Percentiles rank a stretch among this genome's conserved stretches.
Evolutionary conservation across 2,329 filamentous ascomycete species (phyloP).

Genomic region (Trichoderma aggressivum): DNA sequence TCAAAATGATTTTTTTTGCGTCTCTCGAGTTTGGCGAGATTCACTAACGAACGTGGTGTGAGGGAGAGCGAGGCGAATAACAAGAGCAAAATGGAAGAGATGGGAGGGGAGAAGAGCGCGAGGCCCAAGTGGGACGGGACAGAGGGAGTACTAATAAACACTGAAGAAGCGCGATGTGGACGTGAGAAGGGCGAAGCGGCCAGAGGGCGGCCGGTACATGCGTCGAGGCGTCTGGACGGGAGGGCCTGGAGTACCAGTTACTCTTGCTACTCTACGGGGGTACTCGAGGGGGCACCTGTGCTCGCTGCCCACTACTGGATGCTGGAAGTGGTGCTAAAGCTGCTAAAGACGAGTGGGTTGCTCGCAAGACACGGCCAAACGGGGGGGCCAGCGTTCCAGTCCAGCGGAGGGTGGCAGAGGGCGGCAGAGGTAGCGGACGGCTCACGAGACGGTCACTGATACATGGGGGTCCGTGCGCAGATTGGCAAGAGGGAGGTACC

Average conservation of each 20-base stretch:
- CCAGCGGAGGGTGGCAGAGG: not conserved
- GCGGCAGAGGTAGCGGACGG: not conserved
- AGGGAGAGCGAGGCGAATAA: not conserved
- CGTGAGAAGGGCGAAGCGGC: not conserved
- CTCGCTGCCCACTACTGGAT: not conserved
- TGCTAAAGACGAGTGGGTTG: not conserved
- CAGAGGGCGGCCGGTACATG: constrained; percentile 8
- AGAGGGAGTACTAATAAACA: constrained; percentile 16
- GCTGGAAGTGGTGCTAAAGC: not conserved
- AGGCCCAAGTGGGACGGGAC: constrained; percentile 12
- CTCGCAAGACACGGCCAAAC: not conserved
- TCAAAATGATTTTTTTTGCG: not conserved
- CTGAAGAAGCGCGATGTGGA: constrained; percentile 5
- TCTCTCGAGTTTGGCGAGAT: not conserved
- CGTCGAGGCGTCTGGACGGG: not conserved
- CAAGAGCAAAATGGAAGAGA: constrained; percentile 4
- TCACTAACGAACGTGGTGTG: not conserved
- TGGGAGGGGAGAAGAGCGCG: constrained; percentile 8
- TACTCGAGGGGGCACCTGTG: not conserved
- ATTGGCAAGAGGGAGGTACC: not conserved
- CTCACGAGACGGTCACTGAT: not conserved
- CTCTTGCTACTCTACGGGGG: not conserved
- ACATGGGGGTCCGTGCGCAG: not conserved
- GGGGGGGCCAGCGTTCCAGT: not conserved
- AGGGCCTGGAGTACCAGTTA: not conserved